Base-by-base conservation (phyloP, 106 monocot species). In the Agapanthus africanus region DNA sequence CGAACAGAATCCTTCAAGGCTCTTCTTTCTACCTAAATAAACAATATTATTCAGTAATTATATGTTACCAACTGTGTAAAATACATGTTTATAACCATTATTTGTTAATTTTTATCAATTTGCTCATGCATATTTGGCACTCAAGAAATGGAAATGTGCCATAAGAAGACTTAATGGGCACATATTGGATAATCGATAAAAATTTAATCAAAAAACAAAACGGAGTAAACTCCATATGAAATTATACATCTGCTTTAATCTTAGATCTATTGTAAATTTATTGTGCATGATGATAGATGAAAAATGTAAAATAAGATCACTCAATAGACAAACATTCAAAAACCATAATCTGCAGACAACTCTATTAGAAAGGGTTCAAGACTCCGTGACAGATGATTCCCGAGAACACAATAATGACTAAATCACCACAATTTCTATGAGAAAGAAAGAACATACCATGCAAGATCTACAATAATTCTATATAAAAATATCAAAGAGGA, bases 1-100 rank as follows among this genome's bases (percentile, higher is more conserved):
- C 77, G 84, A 54, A 97, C 69, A 69, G 97, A 92, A 74, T 97
- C 97, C 80, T 88, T 77, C 70, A 97, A 76, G 47, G 97, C 97
- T 66, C 86, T 87, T 71, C 89, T 91, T 76, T 92, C 76, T 65
- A 97, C 84, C 97, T 97, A 74, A 65, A 62, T 30, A 34, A 46
- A 56, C 25, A 21, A 63, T 67, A 16, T 8, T 8, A 37, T 22
- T 67, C 67, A 67, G 40, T 9, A 40, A 4, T 63, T 2, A 46
- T 46, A 46, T 15, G 46, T 46, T 10, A 46, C 46, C 2, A 5
- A 14, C 10, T 46, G 46, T 46, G 46, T 46, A 10, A 16, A n/a
- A 46, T 25, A 25, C 13, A 54, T 7, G 26, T 13, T 25, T 23
- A 54, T 3, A 54, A 11, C 16, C 4, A 33, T 7, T 15, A 2